Conservation (phyloP, 805 yeast species). For the Barnettozyma sp. region DNA sequence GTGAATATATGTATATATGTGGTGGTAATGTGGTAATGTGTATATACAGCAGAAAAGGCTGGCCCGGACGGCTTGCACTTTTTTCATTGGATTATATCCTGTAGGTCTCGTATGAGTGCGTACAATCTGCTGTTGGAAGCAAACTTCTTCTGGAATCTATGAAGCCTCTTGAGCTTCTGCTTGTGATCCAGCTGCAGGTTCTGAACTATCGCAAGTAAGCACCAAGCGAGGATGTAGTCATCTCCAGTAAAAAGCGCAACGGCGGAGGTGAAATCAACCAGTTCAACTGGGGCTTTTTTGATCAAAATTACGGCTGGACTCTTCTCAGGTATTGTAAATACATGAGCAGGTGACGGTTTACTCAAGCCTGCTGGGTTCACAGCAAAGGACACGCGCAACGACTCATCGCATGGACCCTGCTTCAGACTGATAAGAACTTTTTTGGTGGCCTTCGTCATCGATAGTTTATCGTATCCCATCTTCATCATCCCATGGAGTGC, state of each 20-base stretch:
- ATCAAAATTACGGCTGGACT: slow-evolving; percentile 5
- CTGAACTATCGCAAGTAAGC: slow-evolving; percentile 6
- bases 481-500: slow-evolving; percentile 8
- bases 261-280: slow-evolving; percentile 8
- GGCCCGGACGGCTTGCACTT: background rate
- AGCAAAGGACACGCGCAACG: slow-evolving; percentile 5
- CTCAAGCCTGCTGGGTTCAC: slow-evolving; percentile 4
- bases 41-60: background rate
- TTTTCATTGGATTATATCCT: background rate
- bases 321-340: too few relatives aligned
- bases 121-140: slow-evolving; percentile 1
- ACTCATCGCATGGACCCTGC: background rate
- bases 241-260: slow-evolving; percentile 10
- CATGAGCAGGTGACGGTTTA: too few relatives aligned
- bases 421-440: slow-evolving; percentile 6
- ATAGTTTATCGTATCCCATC: background rate
- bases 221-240: slow-evolving; percentile 11
- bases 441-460: slow-evolving; percentile 3
- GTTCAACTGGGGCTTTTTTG: slow-evolving; percentile 10
- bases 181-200: background rate
- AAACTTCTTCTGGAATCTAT: background rate
- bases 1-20: background rate
- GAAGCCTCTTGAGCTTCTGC: slow-evolving; percentile 5
- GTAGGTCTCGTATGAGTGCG: background rate
- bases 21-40: background rate